A percentile compares a stretch with the other conserved stretches of the same genome.
phyloP scores from a whole-genome alignment of 345 rosid species.

The Salix purpurea region DNA sequence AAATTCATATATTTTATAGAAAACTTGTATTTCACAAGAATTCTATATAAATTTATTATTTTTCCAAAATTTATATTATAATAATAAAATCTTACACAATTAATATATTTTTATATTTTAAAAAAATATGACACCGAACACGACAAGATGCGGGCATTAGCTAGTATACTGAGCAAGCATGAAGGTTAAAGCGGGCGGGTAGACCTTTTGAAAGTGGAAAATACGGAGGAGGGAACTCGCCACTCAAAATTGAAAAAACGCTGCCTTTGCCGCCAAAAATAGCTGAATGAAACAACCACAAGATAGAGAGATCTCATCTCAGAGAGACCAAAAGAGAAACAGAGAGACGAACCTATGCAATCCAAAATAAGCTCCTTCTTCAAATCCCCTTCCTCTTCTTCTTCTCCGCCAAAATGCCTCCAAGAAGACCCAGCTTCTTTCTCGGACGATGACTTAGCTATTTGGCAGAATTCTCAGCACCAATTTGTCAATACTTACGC shows the following conservation, averaged over 20 bases:
- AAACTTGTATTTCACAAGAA: no score
- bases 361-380: slow-evolving; percentile 76
- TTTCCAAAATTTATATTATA: no score
- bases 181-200: not conserved
- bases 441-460: slow-evolving; percentile 32
- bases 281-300: not conserved
- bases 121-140: no score
- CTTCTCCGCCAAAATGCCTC: not conserved
- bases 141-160: no score
- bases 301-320: not conserved
- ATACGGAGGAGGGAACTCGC: not conserved
- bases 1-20: no score
- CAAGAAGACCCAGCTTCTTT: slow-evolving; percentile 16
- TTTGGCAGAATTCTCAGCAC: slow-evolving; percentile 40
- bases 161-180: no score
- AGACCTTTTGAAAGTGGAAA: not conserved
- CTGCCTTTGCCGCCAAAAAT: no score
- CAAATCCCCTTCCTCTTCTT: slow-evolving; percentile 40
- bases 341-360: slow-evolving; percentile 35
- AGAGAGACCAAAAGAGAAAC: not conserved
- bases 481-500: slow-evolving; percentile 41
- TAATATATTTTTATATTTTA: no score
- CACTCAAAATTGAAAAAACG: not conserved
- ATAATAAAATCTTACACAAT: rapidly evolving
- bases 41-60: no score